Base-by-base conservation (phyloP, 345 rosid genomes). In the Arabidopsis suecica region DNA sequence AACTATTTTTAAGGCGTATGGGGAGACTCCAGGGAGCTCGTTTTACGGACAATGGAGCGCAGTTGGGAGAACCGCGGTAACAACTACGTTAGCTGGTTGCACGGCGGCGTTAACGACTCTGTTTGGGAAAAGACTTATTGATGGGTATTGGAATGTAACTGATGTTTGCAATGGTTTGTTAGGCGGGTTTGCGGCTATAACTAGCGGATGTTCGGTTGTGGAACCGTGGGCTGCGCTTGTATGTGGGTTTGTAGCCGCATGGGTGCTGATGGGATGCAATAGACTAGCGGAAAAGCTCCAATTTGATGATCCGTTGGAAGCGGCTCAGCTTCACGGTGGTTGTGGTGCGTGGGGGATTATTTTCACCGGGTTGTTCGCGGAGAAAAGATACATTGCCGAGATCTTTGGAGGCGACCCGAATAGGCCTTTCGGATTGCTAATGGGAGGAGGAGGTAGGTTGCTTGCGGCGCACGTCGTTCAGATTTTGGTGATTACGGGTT, bases 31-130 rank as follows among this genome's bases (percentile, higher is more conserved):
- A 3, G 80, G 55, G 0, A 66, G 18, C 14, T 80, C 80, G 0
- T 79, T 63, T 3, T 80, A 84, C 20, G 87, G 85, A 0, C 85
- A 82, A 11, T 84, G 87, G 82, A 82, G 87, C 23, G 83, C 84
- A 0, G 65, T 82, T 5, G 85, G 85, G 7, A 75, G 87, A 61
- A 84, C 87, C 1, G 85, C 84, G 0, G 82, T 84, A 5, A 80
- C 85, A 2, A 84, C 87, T 0, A 82, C 87, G 0, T 69, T 84
- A 20, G 83, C 85, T 1, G 84, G 87, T 9, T 72, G 82, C 38
- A 10, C 85, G 0, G 85, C 87, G 7, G 87, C 87, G 9, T 2
- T 82, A 1, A 80, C 85, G 9, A 82, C 85, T 48, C 70, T 84
- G 1, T 82, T 84, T 0, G 82, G 85, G 10, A 77, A 71, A 18